phyloP scores from a whole-genome alignment of 2,329 filamentous ascomycete genomes.

The Ambrosiella xylebori region DNA sequence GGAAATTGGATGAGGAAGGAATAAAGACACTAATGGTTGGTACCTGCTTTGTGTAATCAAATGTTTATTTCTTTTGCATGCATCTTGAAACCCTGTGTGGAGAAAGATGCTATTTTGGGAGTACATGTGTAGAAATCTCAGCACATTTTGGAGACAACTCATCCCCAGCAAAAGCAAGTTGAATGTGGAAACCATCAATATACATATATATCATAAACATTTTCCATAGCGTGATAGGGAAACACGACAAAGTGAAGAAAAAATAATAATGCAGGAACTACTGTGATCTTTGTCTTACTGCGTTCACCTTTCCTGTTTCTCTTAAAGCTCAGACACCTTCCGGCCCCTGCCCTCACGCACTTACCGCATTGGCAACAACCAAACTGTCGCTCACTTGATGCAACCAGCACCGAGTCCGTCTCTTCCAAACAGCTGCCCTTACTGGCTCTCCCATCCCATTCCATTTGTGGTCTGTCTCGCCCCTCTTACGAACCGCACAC shows the following conservation, averaged over 20 bases:
- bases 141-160: no score
- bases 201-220: neutral
- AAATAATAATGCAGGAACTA: neutral
- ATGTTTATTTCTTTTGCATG: neutral
- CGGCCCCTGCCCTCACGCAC: neutral
- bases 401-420: neutral
- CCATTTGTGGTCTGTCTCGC: neutral
- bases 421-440: neutral
- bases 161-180: no score
- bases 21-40: neutral
- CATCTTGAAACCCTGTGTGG: neutral
- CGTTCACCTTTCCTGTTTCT: neutral
- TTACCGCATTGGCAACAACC: neutral
- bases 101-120: no score
- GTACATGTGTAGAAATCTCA: no score
- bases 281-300: neutral
- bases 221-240: neutral
- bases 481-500: no score
- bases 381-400: neutral
- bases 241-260: neutral
- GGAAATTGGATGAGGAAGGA: neutral
- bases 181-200: no score
- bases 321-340: neutral
- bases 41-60: conserved; percentile 2
- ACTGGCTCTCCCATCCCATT: neutral